Evolutionary conservation across 257 asterid species (phyloP), one percentile per base, ranked within the genome.

Genomic region (Ilex aquifolium): DNA sequence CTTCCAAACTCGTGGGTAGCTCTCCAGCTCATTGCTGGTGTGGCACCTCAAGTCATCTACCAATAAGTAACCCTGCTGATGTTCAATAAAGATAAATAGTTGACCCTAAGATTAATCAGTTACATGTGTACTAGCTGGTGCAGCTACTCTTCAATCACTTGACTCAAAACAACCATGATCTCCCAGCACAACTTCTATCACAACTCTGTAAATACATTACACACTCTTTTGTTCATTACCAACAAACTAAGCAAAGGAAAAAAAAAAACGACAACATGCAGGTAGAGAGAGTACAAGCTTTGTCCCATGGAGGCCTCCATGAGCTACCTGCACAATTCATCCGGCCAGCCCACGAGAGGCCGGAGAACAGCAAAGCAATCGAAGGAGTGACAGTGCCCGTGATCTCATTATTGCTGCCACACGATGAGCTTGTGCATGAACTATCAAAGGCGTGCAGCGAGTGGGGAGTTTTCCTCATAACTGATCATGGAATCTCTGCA

Each of bases 261-360:
- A 8, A 44, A 8, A 44, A 13, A 44, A 44, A 13, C 9, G 13
- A 44, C 9, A 44, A 44, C 13, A 13, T 62, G 57, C 57, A 62
- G 66, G 29, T 8, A 15, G 10, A 10, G 13, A 62, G 57, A 14
- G 57, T 62, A 3, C 57, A 62, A 48, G 44, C 30, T 12, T 17
- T 49, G 7, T 42, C 46, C 31, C 15, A 46, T 6, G 57, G 27
- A 8, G 29, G 31, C 30, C 32, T 62, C 29, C 13, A 49, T 15
- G 44, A 62, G 46, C 30, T 62, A 15, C 66, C 57, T 14, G 36
- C 44, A 9, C 42, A 46, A 31, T 62, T 62, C 46, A 29, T 48
- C 2, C 57, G 57, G 15, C 54, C 66, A 4, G 6, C 57, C 27
- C 66, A 62, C 16, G 57, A 62, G 46, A 44, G 64, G 30, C 57